Percentiles rank a stretch among this genome's conserved stretches.
Conservation (phyloP, 257 asterid genomes). For the Solanum verrucosum region DNA sequence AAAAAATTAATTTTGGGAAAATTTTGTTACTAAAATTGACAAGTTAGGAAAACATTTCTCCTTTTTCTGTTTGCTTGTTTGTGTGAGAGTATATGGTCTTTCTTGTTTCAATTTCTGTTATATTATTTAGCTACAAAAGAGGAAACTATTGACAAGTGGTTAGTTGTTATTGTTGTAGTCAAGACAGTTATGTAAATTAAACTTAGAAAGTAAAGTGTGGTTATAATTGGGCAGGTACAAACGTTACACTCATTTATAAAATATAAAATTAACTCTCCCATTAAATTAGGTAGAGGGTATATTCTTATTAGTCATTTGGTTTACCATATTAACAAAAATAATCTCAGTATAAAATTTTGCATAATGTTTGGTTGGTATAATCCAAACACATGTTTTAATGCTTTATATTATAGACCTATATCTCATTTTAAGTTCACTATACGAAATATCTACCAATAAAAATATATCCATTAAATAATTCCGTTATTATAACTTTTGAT, state of each 20-base stretch:
- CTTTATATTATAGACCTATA: neutral
- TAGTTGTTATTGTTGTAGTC: slow-evolving; percentile 1
- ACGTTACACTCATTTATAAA: neutral
- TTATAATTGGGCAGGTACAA: neutral
- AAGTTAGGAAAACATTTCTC: neutral
- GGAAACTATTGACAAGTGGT: slow-evolving; percentile 39
- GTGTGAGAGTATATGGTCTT: neutral
- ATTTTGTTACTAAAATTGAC: slow-evolving; percentile 2
- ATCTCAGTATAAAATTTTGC: neutral
- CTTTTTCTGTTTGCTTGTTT: neutral
- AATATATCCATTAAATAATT: neutral
- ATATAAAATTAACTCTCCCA: neutral
- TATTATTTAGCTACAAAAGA: slow-evolving; percentile 12
- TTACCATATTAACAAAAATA: no score
- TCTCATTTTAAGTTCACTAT: neutral
- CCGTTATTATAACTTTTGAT: neutral
- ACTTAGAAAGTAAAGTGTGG: neutral
- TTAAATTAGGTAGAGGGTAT: neutral
- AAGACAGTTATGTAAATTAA: neutral
- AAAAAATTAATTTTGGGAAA: neutral
- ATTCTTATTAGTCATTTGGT: neutral
- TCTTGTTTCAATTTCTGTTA: slow-evolving; percentile 14
- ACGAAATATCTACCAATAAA: neutral
- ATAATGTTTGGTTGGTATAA: neutral
- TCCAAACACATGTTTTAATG: neutral